Evolutionary conservation across 164 flowering plant species (phyloP).

Genomic region (Vitis cinerea): DNA sequence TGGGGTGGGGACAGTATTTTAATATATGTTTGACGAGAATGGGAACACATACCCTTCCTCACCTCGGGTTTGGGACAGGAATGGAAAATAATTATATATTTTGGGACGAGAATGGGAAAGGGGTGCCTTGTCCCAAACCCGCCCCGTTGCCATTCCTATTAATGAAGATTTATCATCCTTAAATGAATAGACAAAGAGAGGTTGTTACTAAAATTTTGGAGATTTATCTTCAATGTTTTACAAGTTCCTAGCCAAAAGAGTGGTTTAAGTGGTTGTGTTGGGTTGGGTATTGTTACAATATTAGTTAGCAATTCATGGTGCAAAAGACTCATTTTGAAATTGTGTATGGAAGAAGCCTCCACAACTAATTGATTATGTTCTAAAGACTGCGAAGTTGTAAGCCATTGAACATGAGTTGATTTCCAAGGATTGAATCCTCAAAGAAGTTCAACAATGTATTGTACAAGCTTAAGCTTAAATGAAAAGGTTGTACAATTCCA

Average conservation of each 20-base stretch:
- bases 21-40: too few relatives aligned
- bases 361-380: not conserved
- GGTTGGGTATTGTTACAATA: slow-evolving; percentile 1
- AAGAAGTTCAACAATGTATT: not conserved
- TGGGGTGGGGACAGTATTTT: too few relatives aligned
- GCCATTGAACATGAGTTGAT: not conserved
- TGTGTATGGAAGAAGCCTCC: not conserved
- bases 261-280: not conserved
- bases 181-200: not conserved
- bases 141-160: too few relatives aligned
- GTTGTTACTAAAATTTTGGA: not conserved
- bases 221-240: not conserved
- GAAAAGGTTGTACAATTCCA: not conserved
- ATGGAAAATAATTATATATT: too few relatives aligned
- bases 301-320: not conserved
- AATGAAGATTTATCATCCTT: not conserved
- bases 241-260: not conserved
- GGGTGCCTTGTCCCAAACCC: too few relatives aligned
- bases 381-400: not conserved
- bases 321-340: not conserved
- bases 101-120: too few relatives aligned
- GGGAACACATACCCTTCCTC: too few relatives aligned
- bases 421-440: not conserved
- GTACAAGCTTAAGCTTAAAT: slow-evolving; percentile 7
- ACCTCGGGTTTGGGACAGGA: too few relatives aligned